Percentiles rank a stretch among this genome's conserved stretches.
Evolutionary conservation across 2,329 filamentous ascomycete species (phyloP).

Genomic region (Mariannaea sp.): DNA sequence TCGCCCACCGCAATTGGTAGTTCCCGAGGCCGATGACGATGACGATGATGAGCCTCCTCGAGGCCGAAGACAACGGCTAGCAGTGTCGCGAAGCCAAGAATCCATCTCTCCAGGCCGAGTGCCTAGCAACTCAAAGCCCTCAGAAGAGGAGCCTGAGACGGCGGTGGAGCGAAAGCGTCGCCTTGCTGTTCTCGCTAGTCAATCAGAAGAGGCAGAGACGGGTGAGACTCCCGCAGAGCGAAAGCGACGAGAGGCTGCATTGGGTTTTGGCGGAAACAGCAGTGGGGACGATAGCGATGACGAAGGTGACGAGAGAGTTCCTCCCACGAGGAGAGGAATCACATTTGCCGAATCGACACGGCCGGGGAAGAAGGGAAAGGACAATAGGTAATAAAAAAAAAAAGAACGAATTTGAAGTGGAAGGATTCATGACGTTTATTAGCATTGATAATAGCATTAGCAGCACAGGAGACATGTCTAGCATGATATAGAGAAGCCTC

Average conservation of each 20-base stretch:
- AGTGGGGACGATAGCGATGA: slow-evolving; percentile 54
- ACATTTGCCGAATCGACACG: slow-evolving; percentile 59
- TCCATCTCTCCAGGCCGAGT: slow-evolving; percentile 27
- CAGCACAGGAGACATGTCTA: slow-evolving; percentile 15
- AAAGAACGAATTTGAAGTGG: too few relatives aligned
- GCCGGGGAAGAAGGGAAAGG: slow-evolving; percentile 24
- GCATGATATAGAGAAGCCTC: slow-evolving; percentile 12
- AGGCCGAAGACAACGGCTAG: slow-evolving; percentile 7
- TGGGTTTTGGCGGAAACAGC: slow-evolving; percentile 62
- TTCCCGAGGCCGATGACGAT: too few relatives aligned
- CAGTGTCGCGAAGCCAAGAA: slow-evolving; percentile 17
- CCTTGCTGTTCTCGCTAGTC: slow-evolving; percentile 56
- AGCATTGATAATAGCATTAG: slow-evolving; percentile 30
- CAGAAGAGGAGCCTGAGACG: slow-evolving; percentile 59
- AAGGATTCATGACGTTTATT: slow-evolving; percentile 8
- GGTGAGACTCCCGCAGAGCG: slow-evolving; percentile 76
- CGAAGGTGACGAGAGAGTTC: slow-evolving; percentile 60
- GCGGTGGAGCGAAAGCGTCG: slow-evolving; percentile 71
- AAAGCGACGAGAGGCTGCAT: slow-evolving; percentile 72
- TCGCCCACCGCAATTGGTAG: slow-evolving; percentile 26
- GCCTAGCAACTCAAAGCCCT: slow-evolving; percentile 24
- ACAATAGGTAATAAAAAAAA: background rate
- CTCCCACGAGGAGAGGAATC: slow-evolving; percentile 59
- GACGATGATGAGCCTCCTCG: slow-evolving; percentile 21
- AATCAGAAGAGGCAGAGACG: slow-evolving; percentile 47